Evolutionary conservation across 768 basidiomycete species (phyloP), one percentile per base, ranked within the genome.

Genomic region (Pisolithus sp.): DNA sequence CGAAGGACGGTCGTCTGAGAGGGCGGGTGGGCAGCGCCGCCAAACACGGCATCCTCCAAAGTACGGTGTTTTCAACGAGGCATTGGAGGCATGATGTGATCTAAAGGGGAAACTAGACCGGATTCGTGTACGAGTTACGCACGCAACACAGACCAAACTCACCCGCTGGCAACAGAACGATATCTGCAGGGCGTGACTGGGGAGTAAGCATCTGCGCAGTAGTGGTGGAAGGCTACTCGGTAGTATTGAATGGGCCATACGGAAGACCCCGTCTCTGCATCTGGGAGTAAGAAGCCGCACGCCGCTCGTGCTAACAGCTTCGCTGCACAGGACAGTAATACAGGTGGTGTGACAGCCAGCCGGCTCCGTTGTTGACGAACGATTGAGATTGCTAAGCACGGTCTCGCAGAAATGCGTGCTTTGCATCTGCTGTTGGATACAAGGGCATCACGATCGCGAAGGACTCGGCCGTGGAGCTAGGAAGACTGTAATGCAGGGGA

Each of bases 351-450:
- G 50, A 50, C 46, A 28, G 18, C 56, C 53, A 51, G 49, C 46
- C 53, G 56, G 56, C 40, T 57, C 56, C 56, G 53, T 48, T 51
- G 51, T n/a, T n/a, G n/a, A n/a, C n/a, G n/a, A n/a, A n/a, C n/a
- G n/a, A n/a, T n/a, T n/a, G n/a, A n/a, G n/a, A n/a, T n/a, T n/a
- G n/a, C n/a, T n/a, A n/a, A n/a, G n/a, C n/a, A n/a, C n/a, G n/a
- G n/a, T n/a, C n/a, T n/a, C n/a, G n/a, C n/a, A n/a, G n/a, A n/a
- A n/a, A n/a, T n/a, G n/a, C n/a, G n/a, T n/a, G n/a, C n/a, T n/a
- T n/a, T n/a, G n/a, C n/a, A n/a, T n/a, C n/a, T n/a, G n/a, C n/a
- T n/a, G n/a, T n/a, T n/a, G n/a, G n/a, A n/a, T n/a, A n/a, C n/a
- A n/a, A n/a, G n/a, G n/a, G n/a, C n/a, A n/a, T n/a, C n/a, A n/a